Evolutionary conservation across 1,284 basidiomycete genomes (phyloP).

Genomic region (Boletus semigastroideus): DNA sequence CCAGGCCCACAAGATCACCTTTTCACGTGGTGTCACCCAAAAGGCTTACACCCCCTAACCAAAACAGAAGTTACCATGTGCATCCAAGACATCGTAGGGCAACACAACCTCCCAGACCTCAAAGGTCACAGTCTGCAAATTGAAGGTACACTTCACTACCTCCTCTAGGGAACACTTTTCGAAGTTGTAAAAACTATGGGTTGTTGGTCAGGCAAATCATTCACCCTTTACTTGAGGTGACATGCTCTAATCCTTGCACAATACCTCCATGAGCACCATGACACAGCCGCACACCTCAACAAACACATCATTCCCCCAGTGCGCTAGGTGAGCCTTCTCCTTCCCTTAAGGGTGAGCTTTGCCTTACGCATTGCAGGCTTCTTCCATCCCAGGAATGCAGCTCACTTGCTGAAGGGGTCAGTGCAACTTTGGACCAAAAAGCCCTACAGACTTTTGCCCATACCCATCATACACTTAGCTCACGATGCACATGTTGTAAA

Average conservation of each 20-base stretch:
- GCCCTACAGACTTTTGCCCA: neutral
- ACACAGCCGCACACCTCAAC: neutral
- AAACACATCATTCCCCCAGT: neutral
- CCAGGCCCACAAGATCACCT: neutral
- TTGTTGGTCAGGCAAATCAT: neutral
- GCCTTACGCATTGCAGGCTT: conserved; percentile 1
- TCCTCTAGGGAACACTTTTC: neutral
- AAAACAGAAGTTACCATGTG: neutral
- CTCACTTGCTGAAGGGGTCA: neutral
- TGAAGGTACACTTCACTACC: conserved; percentile 1
- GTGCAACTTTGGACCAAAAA: neutral
- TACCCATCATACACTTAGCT: too few species aligned
- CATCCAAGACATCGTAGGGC: neutral
- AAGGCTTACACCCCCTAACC: neutral
- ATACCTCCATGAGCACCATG: neutral
- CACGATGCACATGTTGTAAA: too few species aligned
- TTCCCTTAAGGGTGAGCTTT: neutral
- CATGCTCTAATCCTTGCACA: neutral
- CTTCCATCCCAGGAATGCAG: neutral
- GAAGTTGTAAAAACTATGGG: conserved; percentile 8
- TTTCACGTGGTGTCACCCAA: neutral
- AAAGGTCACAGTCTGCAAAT: conserved; percentile 10
- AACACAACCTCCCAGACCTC: neutral
- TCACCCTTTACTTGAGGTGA: neutral
- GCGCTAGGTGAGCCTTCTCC: neutral